Conservation (phyloP, 106 monocot genomes). For the Phalaenopsis equestris region DNA sequence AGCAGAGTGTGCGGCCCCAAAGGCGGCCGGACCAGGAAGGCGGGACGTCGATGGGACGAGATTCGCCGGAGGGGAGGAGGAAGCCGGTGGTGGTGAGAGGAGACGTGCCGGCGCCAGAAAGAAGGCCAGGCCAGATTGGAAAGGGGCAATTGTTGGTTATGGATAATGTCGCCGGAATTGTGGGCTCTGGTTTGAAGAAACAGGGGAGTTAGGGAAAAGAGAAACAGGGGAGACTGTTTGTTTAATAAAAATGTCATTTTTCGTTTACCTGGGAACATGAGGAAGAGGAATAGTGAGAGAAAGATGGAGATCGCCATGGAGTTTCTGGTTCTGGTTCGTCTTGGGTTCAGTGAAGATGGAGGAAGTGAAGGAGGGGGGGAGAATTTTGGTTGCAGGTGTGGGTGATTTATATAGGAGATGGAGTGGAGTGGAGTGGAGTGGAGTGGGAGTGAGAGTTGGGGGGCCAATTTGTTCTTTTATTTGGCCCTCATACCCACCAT, state of each 20-base stretch:
- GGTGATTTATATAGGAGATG: neutral
- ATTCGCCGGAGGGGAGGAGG: conserved; percentile 5
- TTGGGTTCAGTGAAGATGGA: neutral
- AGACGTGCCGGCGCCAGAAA: conserved; percentile 21
- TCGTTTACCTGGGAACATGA: neutral
- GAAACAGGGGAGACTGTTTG: neutral
- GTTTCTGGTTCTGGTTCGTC: neutral
- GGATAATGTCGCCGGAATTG: conserved; percentile 5
- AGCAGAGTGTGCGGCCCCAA: conserved; percentile 23
- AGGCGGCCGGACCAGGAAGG: conserved; percentile 23
- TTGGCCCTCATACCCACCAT: too few species aligned
- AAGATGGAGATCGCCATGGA: neutral
- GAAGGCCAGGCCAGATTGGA: conserved; percentile 18
- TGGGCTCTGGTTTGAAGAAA: neutral
- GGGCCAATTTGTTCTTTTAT: neutral
- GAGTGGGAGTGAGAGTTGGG: neutral
- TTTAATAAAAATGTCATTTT: neutral
- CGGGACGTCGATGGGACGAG: conserved; percentile 10
- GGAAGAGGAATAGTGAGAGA: neutral
- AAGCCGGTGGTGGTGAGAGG: conserved; percentile 18
- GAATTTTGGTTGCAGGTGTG: neutral
- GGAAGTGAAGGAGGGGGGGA: neutral
- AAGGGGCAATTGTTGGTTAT: conserved; percentile 20
- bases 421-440: neutral
- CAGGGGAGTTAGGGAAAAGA: neutral